Evolutionary conservation across 2,329 filamentous ascomycete genomes (phyloP).

Genomic region (Aureobasidium uvarum): DNA sequence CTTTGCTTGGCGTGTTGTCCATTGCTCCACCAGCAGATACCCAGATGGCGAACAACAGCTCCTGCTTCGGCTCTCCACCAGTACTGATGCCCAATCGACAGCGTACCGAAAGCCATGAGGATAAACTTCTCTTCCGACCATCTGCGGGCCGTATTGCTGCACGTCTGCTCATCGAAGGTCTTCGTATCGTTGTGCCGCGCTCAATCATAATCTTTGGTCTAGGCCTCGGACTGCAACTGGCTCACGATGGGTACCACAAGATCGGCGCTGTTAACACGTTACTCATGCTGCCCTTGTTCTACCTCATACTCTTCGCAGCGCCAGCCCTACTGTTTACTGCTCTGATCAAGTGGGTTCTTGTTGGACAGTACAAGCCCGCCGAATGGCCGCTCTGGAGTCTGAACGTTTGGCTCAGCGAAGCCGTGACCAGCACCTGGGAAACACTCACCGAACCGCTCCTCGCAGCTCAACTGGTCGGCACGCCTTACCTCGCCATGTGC

Average conservation of each 20-base stretch:
- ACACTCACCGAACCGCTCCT: not conserved
- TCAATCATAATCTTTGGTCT: slow-evolving; percentile 7
- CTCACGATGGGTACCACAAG: slow-evolving; percentile 5
- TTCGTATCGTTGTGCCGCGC: slow-evolving; percentile 7
- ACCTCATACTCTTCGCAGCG: not conserved
- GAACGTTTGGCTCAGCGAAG: slow-evolving; percentile 9
- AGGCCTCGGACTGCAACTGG: not conserved
- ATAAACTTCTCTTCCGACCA: slow-evolving; percentile 3
- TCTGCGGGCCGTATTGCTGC: slow-evolving; percentile 1
- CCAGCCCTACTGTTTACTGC: slow-evolving; percentile 4
- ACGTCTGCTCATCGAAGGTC: slow-evolving; percentile 1
- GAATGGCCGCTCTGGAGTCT: slow-evolving; percentile 13
- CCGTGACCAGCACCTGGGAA: slow-evolving; percentile 8
- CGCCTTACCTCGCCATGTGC: slow-evolving; percentile 4
- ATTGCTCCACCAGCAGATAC: slow-evolving; percentile 4
- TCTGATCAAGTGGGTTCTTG: not conserved
- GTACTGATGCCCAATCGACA: slow-evolving; percentile 14
- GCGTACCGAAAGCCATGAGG: not conserved
- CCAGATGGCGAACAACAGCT: slow-evolving; percentile 1
- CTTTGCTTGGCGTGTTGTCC: not conserved
- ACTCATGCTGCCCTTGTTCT: slow-evolving; percentile 4
- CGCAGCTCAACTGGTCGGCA: not conserved
- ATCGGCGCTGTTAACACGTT: not conserved
- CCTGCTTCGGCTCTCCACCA: slow-evolving; percentile 12
- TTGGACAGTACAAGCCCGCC: not conserved